Evolutionary conservation across 2,329 filamentous ascomycete species (phyloP).

Genomic region (Microsporum canis): DNA sequence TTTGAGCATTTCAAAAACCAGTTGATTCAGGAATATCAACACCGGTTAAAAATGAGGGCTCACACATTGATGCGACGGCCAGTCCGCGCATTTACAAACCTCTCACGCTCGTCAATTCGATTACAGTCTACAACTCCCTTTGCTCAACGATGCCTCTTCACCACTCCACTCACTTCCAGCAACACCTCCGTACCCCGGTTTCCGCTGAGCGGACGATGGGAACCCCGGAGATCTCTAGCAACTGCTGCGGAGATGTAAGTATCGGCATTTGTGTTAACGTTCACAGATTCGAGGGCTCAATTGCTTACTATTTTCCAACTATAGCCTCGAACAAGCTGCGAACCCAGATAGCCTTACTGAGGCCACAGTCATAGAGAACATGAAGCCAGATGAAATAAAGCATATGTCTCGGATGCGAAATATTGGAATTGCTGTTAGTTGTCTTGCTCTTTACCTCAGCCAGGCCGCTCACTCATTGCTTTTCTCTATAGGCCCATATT

Average conservation of each 20-base stretch:
- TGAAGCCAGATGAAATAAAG: constrained; percentile 65
- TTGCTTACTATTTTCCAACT: constrained; percentile 9
- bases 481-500: constrained; percentile 58
- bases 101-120: constrained; percentile 25
- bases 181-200: constrained; percentile 27
- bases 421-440: constrained; percentile 81
- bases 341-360: constrained; percentile 48
- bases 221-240: constrained; percentile 35
- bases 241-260: constrained; percentile 36
- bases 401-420: constrained; percentile 77
- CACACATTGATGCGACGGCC: constrained; percentile 32
- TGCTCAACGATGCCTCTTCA: constrained; percentile 30
- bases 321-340: constrained; percentile 46
- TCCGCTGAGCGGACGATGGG: constrained; percentile 30
- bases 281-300: constrained; percentile 2
- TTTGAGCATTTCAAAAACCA: background rate
- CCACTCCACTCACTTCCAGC: constrained; percentile 26
- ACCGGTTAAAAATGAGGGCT: constrained; percentile 25
- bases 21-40: background rate
- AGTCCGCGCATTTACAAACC: constrained; percentile 28
- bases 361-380: constrained; percentile 62
- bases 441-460: background rate
- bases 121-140: constrained; percentile 28
- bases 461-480: background rate
- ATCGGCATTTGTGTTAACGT: background rate